Conservation (phyloP, 148 eudicot species). For the Fagopyrum esculentum region DNA sequence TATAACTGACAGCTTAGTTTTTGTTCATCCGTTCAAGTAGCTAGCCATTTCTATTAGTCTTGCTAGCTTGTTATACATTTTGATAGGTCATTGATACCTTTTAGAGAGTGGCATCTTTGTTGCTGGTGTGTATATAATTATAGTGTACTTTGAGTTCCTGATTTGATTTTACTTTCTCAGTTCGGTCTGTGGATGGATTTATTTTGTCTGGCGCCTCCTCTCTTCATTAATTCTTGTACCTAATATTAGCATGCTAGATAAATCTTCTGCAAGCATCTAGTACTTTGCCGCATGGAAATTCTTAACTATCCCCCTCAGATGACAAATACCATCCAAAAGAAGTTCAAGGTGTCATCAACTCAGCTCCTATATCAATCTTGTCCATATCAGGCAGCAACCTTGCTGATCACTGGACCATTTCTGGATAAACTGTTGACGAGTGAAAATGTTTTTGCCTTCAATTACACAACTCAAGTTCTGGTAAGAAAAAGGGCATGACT, state of each 20-base stretch:
- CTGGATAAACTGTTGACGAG: constrained; percentile 53
- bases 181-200: background rate
- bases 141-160: background rate
- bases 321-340: constrained; percentile 68
- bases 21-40: background rate
- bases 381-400: constrained; percentile 52
- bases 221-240: background rate
- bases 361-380: constrained; percentile 60
- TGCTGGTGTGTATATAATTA: background rate
- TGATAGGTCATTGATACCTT: background rate
- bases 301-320: constrained; percentile 28
- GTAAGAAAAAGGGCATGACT: constrained; percentile 24
- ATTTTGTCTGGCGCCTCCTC: background rate
- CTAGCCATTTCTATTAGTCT: background rate
- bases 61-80: background rate
- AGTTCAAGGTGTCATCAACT: constrained; percentile 67
- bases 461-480: constrained; percentile 51
- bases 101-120: background rate
- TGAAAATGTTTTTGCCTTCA: constrained; percentile 54
- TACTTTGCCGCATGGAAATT: background rate
- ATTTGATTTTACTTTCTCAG: background rate
- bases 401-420: constrained; percentile 53
- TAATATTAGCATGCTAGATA: background rate
- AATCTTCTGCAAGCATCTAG: constrained; percentile 6
- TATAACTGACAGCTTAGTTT: background rate